Evolutionary conservation across 2,329 filamentous ascomycete species (phyloP).

Genomic region (Aspergillus pseudonomiae): DNA sequence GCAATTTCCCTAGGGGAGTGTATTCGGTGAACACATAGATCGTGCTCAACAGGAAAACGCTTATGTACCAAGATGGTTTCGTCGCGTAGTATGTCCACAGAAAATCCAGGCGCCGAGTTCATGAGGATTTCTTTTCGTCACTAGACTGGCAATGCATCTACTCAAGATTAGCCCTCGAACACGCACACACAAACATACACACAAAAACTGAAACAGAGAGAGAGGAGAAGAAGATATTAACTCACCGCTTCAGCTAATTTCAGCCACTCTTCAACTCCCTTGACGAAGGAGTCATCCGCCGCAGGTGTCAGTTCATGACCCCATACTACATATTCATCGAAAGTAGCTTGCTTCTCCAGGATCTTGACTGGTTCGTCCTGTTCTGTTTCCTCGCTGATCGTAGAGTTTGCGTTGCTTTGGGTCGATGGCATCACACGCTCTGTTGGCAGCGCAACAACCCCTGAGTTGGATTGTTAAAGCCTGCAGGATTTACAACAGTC

Average conservation of each 20-base stretch:
- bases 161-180: constrained; percentile 8
- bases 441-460: constrained; percentile 60
- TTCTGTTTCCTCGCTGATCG: constrained; percentile 51
- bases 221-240: constrained; percentile 10
- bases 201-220: background rate
- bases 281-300: constrained; percentile 69
- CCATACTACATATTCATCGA: constrained; percentile 82
- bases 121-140: constrained; percentile 20
- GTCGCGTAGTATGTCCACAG: background rate
- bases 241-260: constrained; percentile 69
- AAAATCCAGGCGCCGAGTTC: constrained; percentile 1
- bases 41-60: background rate
- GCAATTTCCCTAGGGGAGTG: background rate
- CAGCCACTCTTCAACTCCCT: constrained; percentile 80
- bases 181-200: background rate
- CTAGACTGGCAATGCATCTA: constrained; percentile 32
- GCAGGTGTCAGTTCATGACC: constrained; percentile 72
- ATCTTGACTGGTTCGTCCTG: constrained; percentile 55
- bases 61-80: background rate
- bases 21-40: background rate
- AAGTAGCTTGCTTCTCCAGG: constrained; percentile 67
- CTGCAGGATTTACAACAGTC: background rate
- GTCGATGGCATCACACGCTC: constrained; percentile 35
- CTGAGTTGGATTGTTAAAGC: constrained; percentile 35
- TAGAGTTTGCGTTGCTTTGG: constrained; percentile 43